These are phyloP conservation scores for Acacia crassicarpa DNA, from an alignment of 306 rosid genomes.

Conservation along the genomic window DNA sequence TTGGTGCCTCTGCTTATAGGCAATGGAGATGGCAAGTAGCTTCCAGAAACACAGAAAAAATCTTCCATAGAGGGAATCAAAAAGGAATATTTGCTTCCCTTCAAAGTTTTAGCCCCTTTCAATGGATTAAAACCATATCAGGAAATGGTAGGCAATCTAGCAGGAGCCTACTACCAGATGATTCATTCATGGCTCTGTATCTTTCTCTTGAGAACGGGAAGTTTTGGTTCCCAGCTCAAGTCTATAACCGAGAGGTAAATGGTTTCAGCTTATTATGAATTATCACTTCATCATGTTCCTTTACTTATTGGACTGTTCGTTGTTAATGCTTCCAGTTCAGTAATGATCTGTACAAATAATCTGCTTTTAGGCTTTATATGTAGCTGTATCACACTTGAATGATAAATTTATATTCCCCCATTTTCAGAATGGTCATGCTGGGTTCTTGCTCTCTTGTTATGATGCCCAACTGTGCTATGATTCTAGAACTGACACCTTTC, in stretches of 20 bases:
- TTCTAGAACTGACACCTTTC: constrained; percentile 46
- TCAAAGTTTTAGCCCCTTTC: constrained; percentile 31
- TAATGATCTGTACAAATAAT: neutral
- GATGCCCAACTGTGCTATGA: constrained; percentile 64
- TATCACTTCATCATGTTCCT: neutral
- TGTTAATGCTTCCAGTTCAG: neutral
- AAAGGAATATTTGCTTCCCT: constrained; percentile 47
- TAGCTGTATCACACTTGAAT: neutral
- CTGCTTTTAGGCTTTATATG: neutral
- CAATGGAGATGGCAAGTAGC: constrained; percentile 63
- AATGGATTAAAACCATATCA: constrained; percentile 47
- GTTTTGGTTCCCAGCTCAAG: constrained; percentile 97
- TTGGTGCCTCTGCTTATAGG: constrained; percentile 61
- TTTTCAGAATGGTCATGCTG: constrained; percentile 62
- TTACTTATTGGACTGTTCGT: neutral
- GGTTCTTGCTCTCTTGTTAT: constrained; percentile 70
- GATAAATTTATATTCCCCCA: neutral
- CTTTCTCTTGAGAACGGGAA: constrained; percentile 78
- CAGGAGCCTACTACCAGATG: constrained; percentile 38
- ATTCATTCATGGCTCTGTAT: constrained; percentile 67
- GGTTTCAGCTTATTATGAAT: neutral
- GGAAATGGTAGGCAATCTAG: constrained; percentile 27
- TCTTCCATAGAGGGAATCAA: neutral
- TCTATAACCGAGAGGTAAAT: constrained; percentile 91
- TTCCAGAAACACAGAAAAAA: constrained; percentile 35